phyloP scores from a whole-genome alignment of 2,329 filamentous ascomycete genomes.

The Sphaceloma murrayae region DNA sequence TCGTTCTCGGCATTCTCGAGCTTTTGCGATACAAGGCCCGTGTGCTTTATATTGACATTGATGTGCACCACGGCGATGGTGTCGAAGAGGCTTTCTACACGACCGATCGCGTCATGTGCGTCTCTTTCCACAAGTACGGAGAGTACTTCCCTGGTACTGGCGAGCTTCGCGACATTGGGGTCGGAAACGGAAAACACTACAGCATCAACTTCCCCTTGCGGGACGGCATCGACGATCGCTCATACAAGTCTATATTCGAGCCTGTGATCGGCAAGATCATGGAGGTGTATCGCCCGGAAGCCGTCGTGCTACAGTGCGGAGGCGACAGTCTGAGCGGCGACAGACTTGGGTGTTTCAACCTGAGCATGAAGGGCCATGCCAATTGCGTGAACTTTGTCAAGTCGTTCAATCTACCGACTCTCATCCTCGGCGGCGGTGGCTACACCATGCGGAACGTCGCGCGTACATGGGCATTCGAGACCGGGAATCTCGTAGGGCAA shows the following conservation, averaged over 20 bases:
- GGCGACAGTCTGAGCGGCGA: slow-evolving; percentile 60
- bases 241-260: slow-evolving; percentile 60
- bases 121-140: slow-evolving; percentile 64
- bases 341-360: slow-evolving; percentile 58
- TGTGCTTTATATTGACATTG: slow-evolving; percentile 58
- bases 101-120: slow-evolving; percentile 62
- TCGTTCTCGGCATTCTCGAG: slow-evolving; percentile 57
- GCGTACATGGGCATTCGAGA: slow-evolving; percentile 57
- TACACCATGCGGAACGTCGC: slow-evolving; percentile 60
- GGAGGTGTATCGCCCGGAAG: slow-evolving; percentile 58
- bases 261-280: slow-evolving; percentile 58
- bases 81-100: slow-evolving; percentile 65
- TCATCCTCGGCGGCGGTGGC: slow-evolving; percentile 58
- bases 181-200: slow-evolving; percentile 58
- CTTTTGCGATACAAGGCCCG: slow-evolving; percentile 54
- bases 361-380: slow-evolving; percentile 60
- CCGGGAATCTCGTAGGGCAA: slow-evolving; percentile 71
- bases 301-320: slow-evolving; percentile 59
- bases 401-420: slow-evolving; percentile 54
- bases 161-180: slow-evolving; percentile 58
- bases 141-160: slow-evolving; percentile 64
- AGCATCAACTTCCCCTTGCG: slow-evolving; percentile 60
- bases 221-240: slow-evolving; percentile 56
- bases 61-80: slow-evolving; percentile 59
- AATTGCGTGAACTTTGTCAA: slow-evolving; percentile 63